phyloP scores from a whole-genome alignment of 1,284 basidiomycete species.

The Golubevia sp. region DNA sequence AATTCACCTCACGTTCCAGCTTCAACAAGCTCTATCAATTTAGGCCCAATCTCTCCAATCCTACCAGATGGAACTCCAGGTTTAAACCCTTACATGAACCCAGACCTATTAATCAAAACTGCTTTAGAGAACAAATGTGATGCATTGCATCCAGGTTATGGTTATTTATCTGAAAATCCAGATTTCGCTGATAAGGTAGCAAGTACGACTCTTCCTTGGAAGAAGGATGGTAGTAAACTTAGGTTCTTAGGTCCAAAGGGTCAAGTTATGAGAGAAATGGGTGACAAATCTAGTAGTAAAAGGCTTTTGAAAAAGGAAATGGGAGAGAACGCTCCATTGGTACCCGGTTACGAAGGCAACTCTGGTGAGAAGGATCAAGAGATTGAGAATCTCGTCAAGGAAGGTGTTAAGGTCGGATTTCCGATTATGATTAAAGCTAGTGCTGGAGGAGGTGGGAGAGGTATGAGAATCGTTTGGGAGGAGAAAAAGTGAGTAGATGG shows the following conservation, averaged over 20 bases:
- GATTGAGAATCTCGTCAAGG: conserved; percentile 5
- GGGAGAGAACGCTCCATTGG: conserved; percentile 18
- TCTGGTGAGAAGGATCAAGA: conserved; percentile 13
- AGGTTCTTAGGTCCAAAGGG: conserved; percentile 20
- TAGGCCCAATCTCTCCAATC: conserved; percentile 50
- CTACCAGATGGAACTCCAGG: conserved; percentile 66
- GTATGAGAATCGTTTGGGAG: conserved; percentile 18
- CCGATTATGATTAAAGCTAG: conserved; percentile 30
- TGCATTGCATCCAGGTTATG: conserved; percentile 72
- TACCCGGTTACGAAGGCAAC: conserved; percentile 21
- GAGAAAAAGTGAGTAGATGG: background rate
- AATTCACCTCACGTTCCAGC: conserved; percentile 64
- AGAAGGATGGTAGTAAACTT: conserved; percentile 21
- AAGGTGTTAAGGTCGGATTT: conserved; percentile 12
- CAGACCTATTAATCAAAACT: conserved; percentile 63
- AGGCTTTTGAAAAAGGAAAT: conserved; percentile 13
- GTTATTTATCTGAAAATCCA: conserved; percentile 69
- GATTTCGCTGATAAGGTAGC: conserved; percentile 17
- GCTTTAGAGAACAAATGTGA: conserved; percentile 66
- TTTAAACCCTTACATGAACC: conserved; percentile 57
- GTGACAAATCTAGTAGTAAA: conserved; percentile 15
- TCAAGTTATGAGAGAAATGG: conserved; percentile 11
- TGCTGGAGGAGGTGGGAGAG: conserved; percentile 27
- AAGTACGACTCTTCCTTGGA: conserved; percentile 11
- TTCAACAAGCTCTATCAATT: conserved; percentile 2